These are phyloP conservation scores for Monosporascus sp. DNA, from an alignment of 2,329 filamentous ascomycete species.

Conservation along the genomic window DNA sequence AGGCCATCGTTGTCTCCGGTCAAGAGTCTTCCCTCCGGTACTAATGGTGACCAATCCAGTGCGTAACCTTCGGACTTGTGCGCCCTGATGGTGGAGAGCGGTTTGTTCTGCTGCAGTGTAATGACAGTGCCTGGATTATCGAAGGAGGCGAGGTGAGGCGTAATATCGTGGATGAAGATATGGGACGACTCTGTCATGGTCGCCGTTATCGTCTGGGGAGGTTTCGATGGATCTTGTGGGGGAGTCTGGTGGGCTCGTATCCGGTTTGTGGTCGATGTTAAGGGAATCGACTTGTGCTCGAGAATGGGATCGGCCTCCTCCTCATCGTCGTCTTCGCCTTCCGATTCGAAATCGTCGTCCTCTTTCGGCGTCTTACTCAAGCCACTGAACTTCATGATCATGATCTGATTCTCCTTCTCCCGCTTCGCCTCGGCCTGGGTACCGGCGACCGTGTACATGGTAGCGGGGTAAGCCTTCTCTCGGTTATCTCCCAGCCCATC, in stretches of 20 bases:
- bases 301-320: slow-evolving; percentile 83
- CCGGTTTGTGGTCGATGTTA: slow-evolving; percentile 86
- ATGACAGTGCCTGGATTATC: slow-evolving; percentile 81
- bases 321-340: slow-evolving; percentile 67
- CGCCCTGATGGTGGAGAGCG: slow-evolving; percentile 77
- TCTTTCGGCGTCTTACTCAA: slow-evolving; percentile 79
- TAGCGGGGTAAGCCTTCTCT: slow-evolving; percentile 81
- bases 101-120: slow-evolving; percentile 79
- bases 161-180: slow-evolving; percentile 90
- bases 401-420: slow-evolving; percentile 82
- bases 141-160: slow-evolving; percentile 81
- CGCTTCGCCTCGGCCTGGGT: slow-evolving; percentile 79
- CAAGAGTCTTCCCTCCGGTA: slow-evolving; percentile 76
- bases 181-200: slow-evolving; percentile 88
- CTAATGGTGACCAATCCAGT: slow-evolving; percentile 87
- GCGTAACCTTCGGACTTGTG: slow-evolving; percentile 95
- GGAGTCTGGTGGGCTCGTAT: slow-evolving; percentile 82
- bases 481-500: slow-evolving; percentile 84
- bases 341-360: slow-evolving; percentile 60
- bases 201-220: slow-evolving; percentile 79
- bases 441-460: slow-evolving; percentile 89
- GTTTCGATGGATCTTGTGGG: slow-evolving; percentile 60
- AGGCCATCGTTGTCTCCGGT: slow-evolving; percentile 88
- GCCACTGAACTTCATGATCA: slow-evolving; percentile 95
- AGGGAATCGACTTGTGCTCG: slow-evolving; percentile 83